Percentiles rank a stretch among this genome's conserved stretches.
phyloP scores from a whole-genome alignment of 345 rosid species.

The Odontarrhena argentea region DNA sequence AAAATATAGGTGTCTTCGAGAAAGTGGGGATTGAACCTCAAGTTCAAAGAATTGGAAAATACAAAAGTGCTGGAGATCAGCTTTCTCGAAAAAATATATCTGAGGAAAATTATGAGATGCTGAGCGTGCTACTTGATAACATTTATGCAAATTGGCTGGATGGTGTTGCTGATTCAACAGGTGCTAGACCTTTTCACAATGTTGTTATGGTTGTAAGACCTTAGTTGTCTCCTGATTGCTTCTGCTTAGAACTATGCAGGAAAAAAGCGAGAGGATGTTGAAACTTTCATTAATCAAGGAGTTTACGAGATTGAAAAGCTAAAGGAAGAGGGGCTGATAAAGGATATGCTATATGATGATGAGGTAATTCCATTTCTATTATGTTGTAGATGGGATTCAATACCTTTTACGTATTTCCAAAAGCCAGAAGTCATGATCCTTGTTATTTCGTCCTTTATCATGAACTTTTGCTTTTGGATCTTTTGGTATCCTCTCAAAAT shows the following conservation, averaged over 20 bases:
- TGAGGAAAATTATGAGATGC: constrained; percentile 93
- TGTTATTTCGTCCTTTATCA: constrained; percentile 1
- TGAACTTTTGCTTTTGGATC: constrained; percentile 14
- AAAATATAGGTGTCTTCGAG: constrained; percentile 74
- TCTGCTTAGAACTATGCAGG: constrained; percentile 57
- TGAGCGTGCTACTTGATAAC: constrained; percentile 83
- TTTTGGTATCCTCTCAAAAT: constrained; percentile 23
- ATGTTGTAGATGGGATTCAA: constrained; percentile 6
- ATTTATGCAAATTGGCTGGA: constrained; percentile 95
- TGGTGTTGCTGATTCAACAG: constrained; percentile 72
- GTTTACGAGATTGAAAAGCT: constrained; percentile 81
- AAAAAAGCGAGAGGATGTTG: constrained; percentile 73
- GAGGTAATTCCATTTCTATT: constrained; percentile 55
- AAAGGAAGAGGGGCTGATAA: constrained; percentile 88
- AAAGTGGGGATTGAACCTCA: constrained; percentile 89
- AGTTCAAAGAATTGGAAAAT: constrained; percentile 91
- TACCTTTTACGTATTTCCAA: background rate
- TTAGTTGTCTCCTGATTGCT: constrained; percentile 36
- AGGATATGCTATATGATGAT: constrained; percentile 77
- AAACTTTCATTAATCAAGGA: constrained; percentile 84
- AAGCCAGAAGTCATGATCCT: constrained; percentile 14
- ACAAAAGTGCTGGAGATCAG: constrained; percentile 96
- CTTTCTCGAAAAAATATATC: constrained; percentile 79
- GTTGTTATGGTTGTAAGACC: constrained; percentile 27
- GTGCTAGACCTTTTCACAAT: constrained; percentile 47